Conservation (phyloP, 768 basidiomycete genomes). For the Pisolithus marmoratus region DNA sequence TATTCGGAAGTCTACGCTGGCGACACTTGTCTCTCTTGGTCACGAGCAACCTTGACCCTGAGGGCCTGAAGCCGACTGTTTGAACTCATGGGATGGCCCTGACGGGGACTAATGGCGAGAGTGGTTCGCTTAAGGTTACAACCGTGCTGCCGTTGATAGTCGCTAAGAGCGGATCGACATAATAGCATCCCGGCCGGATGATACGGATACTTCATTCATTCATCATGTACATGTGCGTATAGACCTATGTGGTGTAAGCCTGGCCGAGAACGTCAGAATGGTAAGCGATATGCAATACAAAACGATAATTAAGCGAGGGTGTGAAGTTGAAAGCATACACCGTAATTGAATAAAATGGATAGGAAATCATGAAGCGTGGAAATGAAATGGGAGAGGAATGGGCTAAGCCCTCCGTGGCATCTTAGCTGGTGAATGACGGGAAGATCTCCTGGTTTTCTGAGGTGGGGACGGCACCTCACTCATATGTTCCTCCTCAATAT, state of each 20-base stretch:
- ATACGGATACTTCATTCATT: too few relatives aligned
- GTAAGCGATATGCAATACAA: constrained; percentile 4
- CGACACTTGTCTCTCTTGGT: too few relatives aligned
- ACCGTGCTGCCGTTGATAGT: too few relatives aligned
- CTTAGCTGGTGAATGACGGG: constrained; percentile 31
- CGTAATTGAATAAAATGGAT: neutral
- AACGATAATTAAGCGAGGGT: constrained; percentile 16
- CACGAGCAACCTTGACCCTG: too few relatives aligned
- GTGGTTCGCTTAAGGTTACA: too few relatives aligned
- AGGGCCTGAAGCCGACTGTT: too few relatives aligned
- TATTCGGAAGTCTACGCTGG: too few relatives aligned
- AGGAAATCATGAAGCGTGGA: neutral
- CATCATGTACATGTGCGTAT: too few relatives aligned
- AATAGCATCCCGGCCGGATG: too few relatives aligned
- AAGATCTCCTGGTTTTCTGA: constrained; percentile 27
- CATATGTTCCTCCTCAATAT: constrained; percentile 23
- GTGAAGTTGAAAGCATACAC: constrained; percentile 7
- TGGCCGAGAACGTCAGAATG: neutral
- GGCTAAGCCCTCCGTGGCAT: constrained; percentile 13
- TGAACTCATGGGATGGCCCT: too few relatives aligned
- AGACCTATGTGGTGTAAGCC: neutral
- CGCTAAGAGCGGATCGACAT: too few relatives aligned
- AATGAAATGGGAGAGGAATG: constrained; percentile 4
- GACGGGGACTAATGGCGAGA: too few relatives aligned
- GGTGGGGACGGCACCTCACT: constrained; percentile 18